phyloP scores from a whole-genome alignment of 2,329 filamentous ascomycete genomes.

The Pseudopithomyces chartarum region DNA sequence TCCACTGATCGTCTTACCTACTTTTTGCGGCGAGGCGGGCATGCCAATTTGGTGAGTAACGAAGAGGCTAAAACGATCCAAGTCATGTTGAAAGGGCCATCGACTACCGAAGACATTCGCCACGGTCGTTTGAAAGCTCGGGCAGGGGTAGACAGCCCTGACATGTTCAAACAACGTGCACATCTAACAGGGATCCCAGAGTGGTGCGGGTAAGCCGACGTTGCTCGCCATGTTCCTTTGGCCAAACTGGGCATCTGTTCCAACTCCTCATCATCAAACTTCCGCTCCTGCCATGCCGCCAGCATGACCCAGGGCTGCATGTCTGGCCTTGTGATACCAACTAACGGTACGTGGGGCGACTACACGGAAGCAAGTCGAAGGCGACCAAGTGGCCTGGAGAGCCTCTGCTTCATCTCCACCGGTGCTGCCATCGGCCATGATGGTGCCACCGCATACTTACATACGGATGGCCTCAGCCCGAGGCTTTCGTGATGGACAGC shows the following conservation, averaged over 20 bases:
- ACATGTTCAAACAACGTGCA: conserved; percentile 21
- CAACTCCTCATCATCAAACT: neutral
- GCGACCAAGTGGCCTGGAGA: conserved; percentile 6
- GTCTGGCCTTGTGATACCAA: neutral
- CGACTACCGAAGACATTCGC: conserved; percentile 16
- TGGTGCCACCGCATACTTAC: conserved; percentile 11
- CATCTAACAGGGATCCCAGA: conserved; percentile 11
- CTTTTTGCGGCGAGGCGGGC: conserved; percentile 19
- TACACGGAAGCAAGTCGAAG: conserved; percentile 9
- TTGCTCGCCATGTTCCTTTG: conserved; percentile 16
- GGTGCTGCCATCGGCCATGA: conserved; percentile 1
- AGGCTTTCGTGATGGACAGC: conserved; percentile 20
- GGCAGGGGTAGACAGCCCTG: conserved; percentile 21
- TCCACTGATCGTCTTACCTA: conserved; percentile 16
- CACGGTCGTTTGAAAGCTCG: conserved; percentile 17
- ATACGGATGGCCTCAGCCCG: conserved; percentile 12
- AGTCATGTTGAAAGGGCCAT: conserved; percentile 9
- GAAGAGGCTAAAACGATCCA: conserved; percentile 33
- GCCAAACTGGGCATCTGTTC: conserved; percentile 11
- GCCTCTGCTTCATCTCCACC: conserved; percentile 17
- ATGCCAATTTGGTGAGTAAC: neutral
- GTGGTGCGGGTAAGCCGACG: conserved; percentile 18
- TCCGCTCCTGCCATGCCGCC: neutral
- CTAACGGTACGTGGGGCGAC: conserved; percentile 6
- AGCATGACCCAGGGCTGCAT: neutral